phyloP scores from a whole-genome alignment of 179 eudicot genomes.

The Silene vulgaris region DNA sequence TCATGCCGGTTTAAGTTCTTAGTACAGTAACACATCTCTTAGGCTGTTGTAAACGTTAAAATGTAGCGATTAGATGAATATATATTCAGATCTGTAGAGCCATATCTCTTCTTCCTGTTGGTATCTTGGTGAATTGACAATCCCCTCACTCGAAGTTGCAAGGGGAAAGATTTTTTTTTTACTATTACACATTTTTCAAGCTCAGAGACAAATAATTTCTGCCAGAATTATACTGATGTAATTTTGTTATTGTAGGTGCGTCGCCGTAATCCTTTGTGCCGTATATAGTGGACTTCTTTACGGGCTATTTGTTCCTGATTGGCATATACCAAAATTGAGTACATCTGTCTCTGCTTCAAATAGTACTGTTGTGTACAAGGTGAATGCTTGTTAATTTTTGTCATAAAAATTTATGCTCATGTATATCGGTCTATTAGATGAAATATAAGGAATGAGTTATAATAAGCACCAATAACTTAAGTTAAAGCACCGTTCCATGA shows the following conservation, averaged over 20 bases:
- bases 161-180: background rate
- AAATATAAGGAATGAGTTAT: background rate
- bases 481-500: background rate
- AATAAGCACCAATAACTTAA: background rate
- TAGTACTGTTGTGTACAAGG: constrained; percentile 37
- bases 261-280: constrained; percentile 39
- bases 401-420: background rate
- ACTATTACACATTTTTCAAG: no score
- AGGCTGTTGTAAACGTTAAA: background rate
- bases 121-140: background rate
- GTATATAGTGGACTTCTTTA: constrained; percentile 56
- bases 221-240: constrained; percentile 13
- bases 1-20: background rate
- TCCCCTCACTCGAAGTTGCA: constrained; percentile 1
- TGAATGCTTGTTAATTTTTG: constrained; percentile 24
- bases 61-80: background rate
- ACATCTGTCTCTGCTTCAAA: constrained; percentile 35
- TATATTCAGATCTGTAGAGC: background rate
- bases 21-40: background rate
- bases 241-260: constrained; percentile 44
- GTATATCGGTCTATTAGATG: background rate
- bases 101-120: background rate
- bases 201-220: background rate
- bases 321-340: constrained; percentile 44
- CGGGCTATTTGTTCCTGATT: constrained; percentile 75